phyloP scores from a whole-genome alignment of 768 basidiomycete genomes.

The Trametes cubensis region DNA sequence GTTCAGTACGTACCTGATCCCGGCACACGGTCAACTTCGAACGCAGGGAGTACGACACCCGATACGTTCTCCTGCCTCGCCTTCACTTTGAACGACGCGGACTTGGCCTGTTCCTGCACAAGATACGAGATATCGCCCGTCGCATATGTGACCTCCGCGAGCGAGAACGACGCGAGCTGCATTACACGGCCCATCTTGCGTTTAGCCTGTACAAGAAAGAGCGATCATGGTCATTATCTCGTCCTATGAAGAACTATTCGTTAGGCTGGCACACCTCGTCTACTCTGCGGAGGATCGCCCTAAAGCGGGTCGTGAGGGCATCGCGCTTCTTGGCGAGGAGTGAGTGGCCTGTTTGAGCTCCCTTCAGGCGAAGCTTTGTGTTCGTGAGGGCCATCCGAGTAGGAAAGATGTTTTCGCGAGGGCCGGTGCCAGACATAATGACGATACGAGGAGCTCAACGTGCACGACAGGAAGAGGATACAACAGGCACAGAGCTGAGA shows the following conservation, averaged over 20 bases:
- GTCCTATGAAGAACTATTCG: not conserved
- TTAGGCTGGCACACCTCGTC: constrained; percentile 71
- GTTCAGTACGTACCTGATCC: constrained; percentile 65
- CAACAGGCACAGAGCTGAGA: too few species aligned
- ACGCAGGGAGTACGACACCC: constrained; percentile 93
- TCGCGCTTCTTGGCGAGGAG: constrained; percentile 97
- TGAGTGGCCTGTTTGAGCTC: constrained; percentile 94
- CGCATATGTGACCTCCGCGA: constrained; percentile 98
- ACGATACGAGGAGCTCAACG: not conserved
- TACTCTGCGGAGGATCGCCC: constrained; percentile 93
- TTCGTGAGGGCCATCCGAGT: constrained; percentile 97
- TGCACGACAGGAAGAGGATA: not conserved
- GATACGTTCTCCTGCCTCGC: constrained; percentile 98
- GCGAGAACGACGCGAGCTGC: constrained; percentile 98
- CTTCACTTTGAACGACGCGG: constrained; percentile 90
- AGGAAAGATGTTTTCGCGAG: constrained; percentile 93
- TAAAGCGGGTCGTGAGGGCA: constrained; percentile 92
- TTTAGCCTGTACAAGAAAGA: constrained; percentile 70
- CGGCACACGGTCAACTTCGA: constrained; percentile 85
- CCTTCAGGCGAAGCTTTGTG: constrained; percentile 86
- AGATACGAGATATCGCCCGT: constrained; percentile 98
- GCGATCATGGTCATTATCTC: not conserved
- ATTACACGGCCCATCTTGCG: constrained; percentile 99
- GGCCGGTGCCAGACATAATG: constrained; percentile 85
- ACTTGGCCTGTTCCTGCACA: constrained; percentile 93